A percentile compares a stretch with the other conserved stretches of the same genome.
Evolutionary conservation across 2,329 filamentous ascomycete species (phyloP).

Genomic region (Fusarium heterosporum): DNA sequence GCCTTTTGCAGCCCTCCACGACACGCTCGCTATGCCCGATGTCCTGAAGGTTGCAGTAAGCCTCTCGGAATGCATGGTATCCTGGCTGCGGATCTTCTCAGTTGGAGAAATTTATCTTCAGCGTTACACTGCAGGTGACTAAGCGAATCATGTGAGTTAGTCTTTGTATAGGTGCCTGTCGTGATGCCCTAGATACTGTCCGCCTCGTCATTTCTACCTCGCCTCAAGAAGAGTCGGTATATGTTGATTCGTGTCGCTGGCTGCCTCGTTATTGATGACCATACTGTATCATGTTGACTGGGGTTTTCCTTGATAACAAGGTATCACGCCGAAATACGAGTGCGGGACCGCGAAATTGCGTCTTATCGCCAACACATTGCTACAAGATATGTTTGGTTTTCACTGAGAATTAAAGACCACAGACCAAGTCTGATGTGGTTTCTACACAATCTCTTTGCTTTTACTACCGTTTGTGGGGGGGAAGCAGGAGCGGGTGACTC

Average conservation of each 20-base stretch:
- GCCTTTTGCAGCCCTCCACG: constrained; percentile 24
- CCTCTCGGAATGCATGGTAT: constrained; percentile 36
- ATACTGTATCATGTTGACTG: constrained; percentile 5
- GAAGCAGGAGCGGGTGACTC: constrained; percentile 3
- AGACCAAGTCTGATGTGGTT: constrained; percentile 3
- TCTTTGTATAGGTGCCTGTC: constrained; percentile 4
- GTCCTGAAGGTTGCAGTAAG: constrained; percentile 29
- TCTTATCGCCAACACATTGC: constrained; percentile 7
- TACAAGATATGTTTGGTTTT: constrained; percentile 4
- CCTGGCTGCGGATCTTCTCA: constrained; percentile 44
- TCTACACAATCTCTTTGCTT: constrained; percentile 5
- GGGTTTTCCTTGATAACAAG: constrained; percentile 13
- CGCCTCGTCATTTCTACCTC: constrained; percentile 11
- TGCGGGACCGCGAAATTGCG: constrained; percentile 17
- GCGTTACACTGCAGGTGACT: constrained; percentile 41
- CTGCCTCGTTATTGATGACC: constrained; percentile 10
- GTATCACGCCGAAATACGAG: background rate
- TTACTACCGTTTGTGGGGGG: constrained; percentile 1
- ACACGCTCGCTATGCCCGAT: constrained; percentile 18
- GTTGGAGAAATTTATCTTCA: constrained; percentile 31
- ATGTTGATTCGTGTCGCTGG: constrained; percentile 1
- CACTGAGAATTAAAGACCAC: background rate
- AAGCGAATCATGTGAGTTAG: constrained; percentile 13
- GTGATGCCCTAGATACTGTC: background rate
- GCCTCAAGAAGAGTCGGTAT: background rate